These are phyloP conservation scores for Podospora appendiculata DNA, from an alignment of 495 filamentous ascomycete species.

Conservation along the genomic window DNA sequence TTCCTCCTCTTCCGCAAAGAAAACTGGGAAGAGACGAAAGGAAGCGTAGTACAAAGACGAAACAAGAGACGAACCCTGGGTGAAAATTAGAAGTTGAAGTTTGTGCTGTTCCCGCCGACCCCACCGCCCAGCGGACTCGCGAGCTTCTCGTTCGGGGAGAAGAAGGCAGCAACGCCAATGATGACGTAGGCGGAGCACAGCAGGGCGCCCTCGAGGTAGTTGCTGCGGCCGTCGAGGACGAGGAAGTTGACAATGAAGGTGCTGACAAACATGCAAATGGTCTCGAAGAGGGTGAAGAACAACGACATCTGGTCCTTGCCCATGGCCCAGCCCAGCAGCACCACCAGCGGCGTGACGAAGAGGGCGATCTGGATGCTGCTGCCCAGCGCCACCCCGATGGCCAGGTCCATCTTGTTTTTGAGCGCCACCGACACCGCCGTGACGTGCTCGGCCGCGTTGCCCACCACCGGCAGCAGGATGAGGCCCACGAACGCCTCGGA, in stretches of 20 bases:
- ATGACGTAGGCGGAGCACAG: constrained; percentile 72
- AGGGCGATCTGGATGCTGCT: constrained; percentile 76
- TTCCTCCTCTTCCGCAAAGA: no score
- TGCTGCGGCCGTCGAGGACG: constrained; percentile 69
- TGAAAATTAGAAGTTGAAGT: no score
- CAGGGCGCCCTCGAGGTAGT: constrained; percentile 74
- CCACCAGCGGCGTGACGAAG: constrained; percentile 74
- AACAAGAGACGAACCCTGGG: no score
- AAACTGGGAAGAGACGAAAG: background rate
- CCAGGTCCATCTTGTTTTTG: constrained; percentile 88
- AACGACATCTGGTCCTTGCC: constrained; percentile 62
- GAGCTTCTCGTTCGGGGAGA: constrained; percentile 46
- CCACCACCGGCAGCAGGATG: constrained; percentile 80
- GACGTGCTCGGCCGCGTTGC: constrained; percentile 83
- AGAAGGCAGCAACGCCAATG: constrained; percentile 53
- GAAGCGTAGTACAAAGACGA: no score
- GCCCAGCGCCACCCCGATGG: constrained; percentile 76
- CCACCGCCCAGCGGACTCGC: constrained; percentile 24
- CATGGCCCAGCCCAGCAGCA: constrained; percentile 74
- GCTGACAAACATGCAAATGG: constrained; percentile 68
- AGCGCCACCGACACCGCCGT: constrained; percentile 74
- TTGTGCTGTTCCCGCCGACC: no score
- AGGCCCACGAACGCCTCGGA: constrained; percentile 74
- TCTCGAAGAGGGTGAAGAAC: constrained; percentile 83
- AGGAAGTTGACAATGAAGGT: constrained; percentile 79